phyloP scores from a whole-genome alignment of 2,329 filamentous ascomycete species.

The Aspergillus ruber region DNA sequence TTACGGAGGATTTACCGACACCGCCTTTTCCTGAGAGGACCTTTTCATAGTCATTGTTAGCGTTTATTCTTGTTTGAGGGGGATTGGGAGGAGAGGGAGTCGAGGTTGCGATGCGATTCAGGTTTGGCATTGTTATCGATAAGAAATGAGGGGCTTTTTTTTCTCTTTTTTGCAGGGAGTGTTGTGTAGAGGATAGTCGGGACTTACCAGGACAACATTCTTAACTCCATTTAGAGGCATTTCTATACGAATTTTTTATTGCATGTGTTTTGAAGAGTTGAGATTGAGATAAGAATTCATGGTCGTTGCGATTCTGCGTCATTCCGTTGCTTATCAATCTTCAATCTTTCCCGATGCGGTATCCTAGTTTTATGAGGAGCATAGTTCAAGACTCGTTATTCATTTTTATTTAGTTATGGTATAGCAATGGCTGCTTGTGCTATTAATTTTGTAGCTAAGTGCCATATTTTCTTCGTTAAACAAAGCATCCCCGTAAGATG shows the following conservation, averaged over 20 bases:
- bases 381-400: background rate
- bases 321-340: slow-evolving; percentile 24
- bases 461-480: background rate
- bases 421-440: slow-evolving; percentile 2
- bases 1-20: slow-evolving; percentile 96
- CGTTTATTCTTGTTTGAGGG: no score
- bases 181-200: background rate
- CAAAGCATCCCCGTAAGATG: background rate
- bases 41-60: slow-evolving; percentile 21
- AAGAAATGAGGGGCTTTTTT: slow-evolving; percentile 21
- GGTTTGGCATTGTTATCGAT: slow-evolving; percentile 32
- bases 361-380: no score
- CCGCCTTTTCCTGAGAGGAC: slow-evolving; percentile 95
- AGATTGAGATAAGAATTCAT: background rate
- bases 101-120: background rate
- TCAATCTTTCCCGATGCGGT: background rate
- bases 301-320: slow-evolving; percentile 13
- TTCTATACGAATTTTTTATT: slow-evolving; percentile 2
- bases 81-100: no score
- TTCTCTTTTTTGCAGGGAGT: background rate
- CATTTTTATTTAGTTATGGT: slow-evolving; percentile 1
- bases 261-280: background rate
- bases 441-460: background rate
- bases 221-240: slow-evolving; percentile 41
- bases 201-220: slow-evolving; percentile 37